phyloP scores from a whole-genome alignment of 208 protist species.

The Strigomonas culicis region DNA sequence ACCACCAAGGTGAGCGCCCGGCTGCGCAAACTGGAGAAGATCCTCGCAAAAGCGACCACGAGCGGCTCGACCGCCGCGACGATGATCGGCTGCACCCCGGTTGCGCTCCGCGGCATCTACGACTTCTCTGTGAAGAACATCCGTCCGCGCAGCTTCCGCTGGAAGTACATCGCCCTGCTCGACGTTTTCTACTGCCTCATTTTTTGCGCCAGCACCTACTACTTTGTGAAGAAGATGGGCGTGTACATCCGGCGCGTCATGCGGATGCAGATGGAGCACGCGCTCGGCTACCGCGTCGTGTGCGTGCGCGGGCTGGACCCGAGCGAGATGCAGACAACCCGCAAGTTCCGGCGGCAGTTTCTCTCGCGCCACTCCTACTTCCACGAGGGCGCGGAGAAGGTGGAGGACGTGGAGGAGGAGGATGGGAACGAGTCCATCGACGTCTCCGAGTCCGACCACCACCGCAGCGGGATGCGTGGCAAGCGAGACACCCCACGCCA shows the following conservation, averaged over 20 bases:
- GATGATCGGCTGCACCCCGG: conserved; percentile 40
- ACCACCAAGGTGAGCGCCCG: background rate
- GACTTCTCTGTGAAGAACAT: conserved; percentile 81
- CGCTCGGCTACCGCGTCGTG: conserved; percentile 74
- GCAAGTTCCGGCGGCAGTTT: conserved; percentile 31
- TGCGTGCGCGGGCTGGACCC: conserved; percentile 57
- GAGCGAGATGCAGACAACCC: conserved; percentile 26
- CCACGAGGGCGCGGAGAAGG: background rate
- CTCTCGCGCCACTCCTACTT: conserved; percentile 59
- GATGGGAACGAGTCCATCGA: too few species aligned
- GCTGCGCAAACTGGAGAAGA: too few species aligned
- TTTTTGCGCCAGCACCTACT: conserved; percentile 38
- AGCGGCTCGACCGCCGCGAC: conserved; percentile 1
- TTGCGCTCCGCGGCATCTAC: conserved; percentile 66
- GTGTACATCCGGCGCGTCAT: conserved; percentile 57
- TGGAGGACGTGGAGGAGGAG: background rate
- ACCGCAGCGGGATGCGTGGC: too few species aligned
- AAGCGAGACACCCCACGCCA: too few species aligned
- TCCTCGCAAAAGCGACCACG: background rate
- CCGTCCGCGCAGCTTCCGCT: conserved; percentile 40
- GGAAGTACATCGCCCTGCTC: conserved; percentile 53
- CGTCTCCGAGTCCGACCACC: too few species aligned
- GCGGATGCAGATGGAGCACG: conserved; percentile 51
- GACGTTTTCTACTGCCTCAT: conserved; percentile 61
- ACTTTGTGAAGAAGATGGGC: conserved; percentile 41